A percentile compares a stretch with the other conserved stretches of the same genome.
phyloP scores from a whole-genome alignment of 495 filamentous ascomycete genomes.

The Neurospora tetraspora region DNA sequence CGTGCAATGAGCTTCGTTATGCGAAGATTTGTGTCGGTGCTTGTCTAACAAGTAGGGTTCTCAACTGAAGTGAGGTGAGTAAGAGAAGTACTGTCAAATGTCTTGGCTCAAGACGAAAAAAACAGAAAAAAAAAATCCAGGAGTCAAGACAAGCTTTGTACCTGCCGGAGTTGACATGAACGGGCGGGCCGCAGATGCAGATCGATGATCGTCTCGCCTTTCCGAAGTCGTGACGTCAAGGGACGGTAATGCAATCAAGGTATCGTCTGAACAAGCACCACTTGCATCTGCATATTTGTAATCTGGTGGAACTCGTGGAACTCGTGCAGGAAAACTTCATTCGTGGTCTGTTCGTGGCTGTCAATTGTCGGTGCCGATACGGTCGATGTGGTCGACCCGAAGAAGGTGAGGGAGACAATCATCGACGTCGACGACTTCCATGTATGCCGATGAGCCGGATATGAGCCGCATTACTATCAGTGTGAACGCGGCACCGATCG shows the following conservation, averaged over 20 bases:
- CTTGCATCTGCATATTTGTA: background rate
- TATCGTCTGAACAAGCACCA: background rate
- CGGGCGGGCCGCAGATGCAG: background rate
- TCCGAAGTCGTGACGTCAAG: background rate
- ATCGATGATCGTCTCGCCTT: background rate
- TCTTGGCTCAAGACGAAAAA: background rate
- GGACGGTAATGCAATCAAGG: background rate
- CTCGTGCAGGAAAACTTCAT: background rate
- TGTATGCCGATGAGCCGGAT: background rate
- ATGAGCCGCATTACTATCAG: background rate
- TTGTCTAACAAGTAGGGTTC: too few species aligned
- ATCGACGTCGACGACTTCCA: background rate
- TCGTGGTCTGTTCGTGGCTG: background rate
- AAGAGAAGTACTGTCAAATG: background rate
- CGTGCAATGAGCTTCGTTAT: too few species aligned
- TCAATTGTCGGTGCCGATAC: background rate
- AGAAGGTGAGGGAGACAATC: background rate
- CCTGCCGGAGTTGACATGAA: background rate
- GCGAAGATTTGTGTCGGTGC: too few species aligned
- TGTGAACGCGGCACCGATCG: background rate
- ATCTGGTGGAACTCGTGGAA: background rate
- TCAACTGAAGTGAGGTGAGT: too few species aligned
- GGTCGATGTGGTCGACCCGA: background rate
- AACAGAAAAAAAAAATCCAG: too few species aligned
- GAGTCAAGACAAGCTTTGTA: background rate